Evolutionary conservation across 2,329 filamentous ascomycete species (phyloP), one percentile per base, ranked within the genome.

Genomic region (Aspergillus ochraceoroseus): DNA sequence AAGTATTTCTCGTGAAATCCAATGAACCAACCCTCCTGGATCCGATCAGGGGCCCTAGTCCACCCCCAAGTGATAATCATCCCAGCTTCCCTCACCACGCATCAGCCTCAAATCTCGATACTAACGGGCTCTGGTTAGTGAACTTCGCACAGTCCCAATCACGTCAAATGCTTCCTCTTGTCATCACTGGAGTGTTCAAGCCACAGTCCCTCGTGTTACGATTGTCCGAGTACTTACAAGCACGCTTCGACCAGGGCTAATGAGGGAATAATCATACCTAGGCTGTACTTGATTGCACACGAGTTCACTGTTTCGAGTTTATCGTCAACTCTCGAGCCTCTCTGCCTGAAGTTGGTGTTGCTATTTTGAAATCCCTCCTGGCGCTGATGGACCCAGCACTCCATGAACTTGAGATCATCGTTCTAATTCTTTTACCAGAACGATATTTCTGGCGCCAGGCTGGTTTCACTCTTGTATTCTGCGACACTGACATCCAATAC

Each of bases 61-160:
- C 11, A 5, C 8, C 14, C 15, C 12, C 26, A n/a, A 9, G 22
- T 23, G 17, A 13, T 12, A n/a, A 14, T 38, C 22, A 31, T 33
- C 40, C 47, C 42, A 50, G 49, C 49, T 47, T 46, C 47, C 41
- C 6, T 18, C 28, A 7, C 30, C 31, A 33, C 35, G n/a, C n/a
- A n/a, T 43, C 42, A 46, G 49, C 49, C 47, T 48, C 49, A 50
- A 40, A 22, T 12, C 12, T 15, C 18, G 12, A n/a, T 13, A 35
- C 40, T 33, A 35, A 31, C 38, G 26, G 12, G 2, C 25, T 30
- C 6, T 29, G 32, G 38, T 31, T 35, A 41, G 38, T 28, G 18
- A 17, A 14, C 17, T 30, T 18, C 17, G 30, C 38, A 15, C 31
- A 34, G 38, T 31, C 30, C 17, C 29, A 8, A 9, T 32, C 7